Evolutionary conservation across 768 basidiomycete species (phyloP).

Genomic region (Asterophora parasitica): DNA sequence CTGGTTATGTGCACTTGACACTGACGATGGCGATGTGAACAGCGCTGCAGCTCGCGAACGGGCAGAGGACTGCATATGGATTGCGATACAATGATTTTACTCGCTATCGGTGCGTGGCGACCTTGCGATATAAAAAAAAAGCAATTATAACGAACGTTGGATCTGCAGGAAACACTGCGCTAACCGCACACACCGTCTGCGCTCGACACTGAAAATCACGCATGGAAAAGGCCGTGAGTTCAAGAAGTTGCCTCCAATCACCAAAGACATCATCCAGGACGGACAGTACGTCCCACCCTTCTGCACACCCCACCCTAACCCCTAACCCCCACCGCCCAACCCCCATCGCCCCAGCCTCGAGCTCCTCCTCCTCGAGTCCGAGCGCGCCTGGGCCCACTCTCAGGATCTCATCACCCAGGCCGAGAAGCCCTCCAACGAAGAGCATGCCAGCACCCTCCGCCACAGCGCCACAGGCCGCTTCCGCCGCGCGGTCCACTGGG

Average conservation of each 20-base stretch:
- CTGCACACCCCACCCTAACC: conserved; percentile 2
- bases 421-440: conserved; percentile 45
- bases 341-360: conserved; percentile 51
- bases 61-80: conserved; percentile 88
- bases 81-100: conserved; percentile 84
- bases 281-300: conserved; percentile 62
- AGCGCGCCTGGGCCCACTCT: conserved; percentile 88
- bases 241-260: conserved; percentile 72
- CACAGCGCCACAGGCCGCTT: conserved; percentile 78
- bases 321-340: conserved; percentile 9
- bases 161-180: conserved; percentile 81
- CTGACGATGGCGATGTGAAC: conserved; percentile 2
- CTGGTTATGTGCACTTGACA: not conserved
- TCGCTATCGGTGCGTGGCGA: conserved; percentile 67
- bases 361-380: conserved; percentile 82
- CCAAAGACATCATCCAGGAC: conserved; percentile 67
- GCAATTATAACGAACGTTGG: not conserved
- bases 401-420: conserved; percentile 65
- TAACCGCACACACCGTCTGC: conserved; percentile 83
- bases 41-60: conserved; percentile 84
- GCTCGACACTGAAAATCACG: conserved; percentile 78
- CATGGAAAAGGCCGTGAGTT: conserved; percentile 89
- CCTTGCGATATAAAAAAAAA: not conserved
- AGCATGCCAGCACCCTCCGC: conserved; percentile 52
- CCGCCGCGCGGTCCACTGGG: conserved; percentile 75